Evolutionary conservation across 805 yeast species (phyloP).

Genomic region (Ogataea pilisensis): DNA sequence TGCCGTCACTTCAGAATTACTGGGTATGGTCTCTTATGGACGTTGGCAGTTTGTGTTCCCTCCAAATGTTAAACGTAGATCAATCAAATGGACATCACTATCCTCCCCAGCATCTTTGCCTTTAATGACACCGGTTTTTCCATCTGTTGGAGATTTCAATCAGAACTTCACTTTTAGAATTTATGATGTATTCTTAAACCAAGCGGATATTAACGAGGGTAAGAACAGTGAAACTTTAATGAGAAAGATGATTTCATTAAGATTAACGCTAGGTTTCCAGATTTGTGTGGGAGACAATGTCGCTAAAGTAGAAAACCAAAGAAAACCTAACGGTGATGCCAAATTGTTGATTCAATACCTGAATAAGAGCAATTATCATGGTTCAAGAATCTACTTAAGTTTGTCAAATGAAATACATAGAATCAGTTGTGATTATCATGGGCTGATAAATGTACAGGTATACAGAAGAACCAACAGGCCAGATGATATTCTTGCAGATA

Average conservation of each 20-base stretch:
- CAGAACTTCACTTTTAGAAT: conserved; percentile 73
- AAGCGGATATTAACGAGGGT: conserved; percentile 48
- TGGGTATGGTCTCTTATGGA: conserved; percentile 61
- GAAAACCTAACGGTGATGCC: conserved; percentile 52
- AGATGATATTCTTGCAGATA: conserved; percentile 28
- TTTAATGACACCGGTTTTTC: conserved; percentile 72
- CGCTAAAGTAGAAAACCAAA: conserved; percentile 56
- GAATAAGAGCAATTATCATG: conserved; percentile 42
- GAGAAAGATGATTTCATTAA: conserved; percentile 80
- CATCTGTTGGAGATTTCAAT: conserved; percentile 62
- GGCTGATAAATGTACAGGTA: conserved; percentile 74
- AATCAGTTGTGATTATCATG: conserved; percentile 66
- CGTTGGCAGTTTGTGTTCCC: conserved; percentile 94
- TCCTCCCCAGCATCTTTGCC: conserved; percentile 94
- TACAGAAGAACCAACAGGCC: conserved; percentile 40
- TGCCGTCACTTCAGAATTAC: conserved; percentile 49
- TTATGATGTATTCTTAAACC: conserved; percentile 70
- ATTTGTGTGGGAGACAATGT: conserved; percentile 74
- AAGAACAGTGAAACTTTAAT: conserved; percentile 58
- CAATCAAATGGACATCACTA: conserved; percentile 89
- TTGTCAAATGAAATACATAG: conserved; percentile 84
- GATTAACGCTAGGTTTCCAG: conserved; percentile 87
- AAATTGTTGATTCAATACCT: conserved; percentile 52
- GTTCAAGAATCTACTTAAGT: conserved; percentile 68
- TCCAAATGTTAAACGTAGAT: conserved; percentile 53